A percentile compares a stretch with the other conserved stretches of the same genome.
Conservation (phyloP, 1,284 basidiomycete genomes). For the Neotropicomus parvogracilis region DNA sequence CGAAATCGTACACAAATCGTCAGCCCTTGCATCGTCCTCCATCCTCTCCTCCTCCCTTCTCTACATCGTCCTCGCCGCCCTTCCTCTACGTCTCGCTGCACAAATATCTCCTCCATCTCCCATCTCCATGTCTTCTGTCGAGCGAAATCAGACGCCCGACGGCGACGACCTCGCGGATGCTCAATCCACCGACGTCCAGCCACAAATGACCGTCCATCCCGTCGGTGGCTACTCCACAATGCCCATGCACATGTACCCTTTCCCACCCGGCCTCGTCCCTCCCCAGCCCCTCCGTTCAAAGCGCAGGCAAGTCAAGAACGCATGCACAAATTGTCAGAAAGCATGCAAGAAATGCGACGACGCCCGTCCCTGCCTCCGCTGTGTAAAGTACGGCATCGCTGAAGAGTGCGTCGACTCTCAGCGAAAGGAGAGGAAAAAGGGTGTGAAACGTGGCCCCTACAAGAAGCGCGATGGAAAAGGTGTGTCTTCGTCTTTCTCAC, state of each 20-base stretch:
- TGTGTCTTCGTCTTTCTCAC: conserved; percentile 41
- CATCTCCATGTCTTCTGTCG: conserved; percentile 30
- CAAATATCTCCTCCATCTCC: conserved; percentile 17
- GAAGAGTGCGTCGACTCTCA: conserved; percentile 80
- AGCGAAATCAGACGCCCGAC: conserved; percentile 38
- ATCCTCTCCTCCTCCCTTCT: conserved; percentile 8
- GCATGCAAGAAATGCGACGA: conserved; percentile 91
- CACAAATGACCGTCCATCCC: conserved; percentile 50
- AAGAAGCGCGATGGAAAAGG: conserved; percentile 88
- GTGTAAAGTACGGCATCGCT: conserved; percentile 78
- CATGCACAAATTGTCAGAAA: conserved; percentile 85
- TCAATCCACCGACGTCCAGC: conserved; percentile 42
- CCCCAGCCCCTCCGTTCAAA: conserved; percentile 58
- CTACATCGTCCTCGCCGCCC: conserved; percentile 9
- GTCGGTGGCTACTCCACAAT: conserved; percentile 48
- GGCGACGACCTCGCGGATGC: conserved; percentile 35
- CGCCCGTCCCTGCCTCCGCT: conserved; percentile 80
- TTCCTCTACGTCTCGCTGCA: background rate
- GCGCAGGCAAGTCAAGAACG: conserved; percentile 86
- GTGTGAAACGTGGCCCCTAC: conserved; percentile 86
- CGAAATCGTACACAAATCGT: conserved; percentile 33
- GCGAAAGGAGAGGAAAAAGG: conserved; percentile 82
- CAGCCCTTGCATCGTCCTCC: conserved; percentile 21
- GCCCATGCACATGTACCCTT: conserved; percentile 67
- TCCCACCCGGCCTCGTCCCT: conserved; percentile 47